These are phyloP conservation scores for Phytophthora agathidicida DNA, from an alignment of 352 stramenopile genomes.

Conservation along the genomic window DNA sequence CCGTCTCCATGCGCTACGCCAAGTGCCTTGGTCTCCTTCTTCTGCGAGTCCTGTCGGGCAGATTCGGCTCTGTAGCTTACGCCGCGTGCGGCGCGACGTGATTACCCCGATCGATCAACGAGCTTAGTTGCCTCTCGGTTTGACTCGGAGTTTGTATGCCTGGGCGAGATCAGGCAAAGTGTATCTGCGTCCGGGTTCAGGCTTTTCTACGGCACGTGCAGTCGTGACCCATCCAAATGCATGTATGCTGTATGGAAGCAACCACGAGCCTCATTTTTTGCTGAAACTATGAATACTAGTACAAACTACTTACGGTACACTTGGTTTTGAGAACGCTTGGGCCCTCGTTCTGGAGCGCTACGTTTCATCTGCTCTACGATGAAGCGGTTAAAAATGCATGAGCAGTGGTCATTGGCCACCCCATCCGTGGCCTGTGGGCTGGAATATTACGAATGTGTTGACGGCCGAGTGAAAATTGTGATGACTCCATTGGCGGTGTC, in stretches of 20 bases:
- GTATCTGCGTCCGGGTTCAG: constrained; percentile 9
- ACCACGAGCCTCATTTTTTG: too few relatives aligned
- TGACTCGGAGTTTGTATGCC: constrained; percentile 28
- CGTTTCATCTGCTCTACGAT: too few relatives aligned
- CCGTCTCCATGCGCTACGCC: constrained; percentile 19
- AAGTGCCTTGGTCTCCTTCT: background rate
- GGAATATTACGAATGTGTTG: too few relatives aligned
- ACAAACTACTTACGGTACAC: too few relatives aligned
- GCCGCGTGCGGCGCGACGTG: background rate
- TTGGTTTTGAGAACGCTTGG: too few relatives aligned
- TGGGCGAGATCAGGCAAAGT: constrained; percentile 9
- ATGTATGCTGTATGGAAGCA: background rate
- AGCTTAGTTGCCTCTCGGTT: background rate
- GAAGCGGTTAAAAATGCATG: too few relatives aligned
- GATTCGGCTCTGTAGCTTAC: constrained; percentile 25
- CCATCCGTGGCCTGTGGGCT: too few relatives aligned
- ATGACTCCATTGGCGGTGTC: constrained; percentile 12
- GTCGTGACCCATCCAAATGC: background rate
- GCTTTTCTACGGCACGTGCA: background rate
- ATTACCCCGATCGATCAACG: constrained; percentile 11
- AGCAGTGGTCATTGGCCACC: too few relatives aligned
- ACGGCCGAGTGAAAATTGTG: background rate
- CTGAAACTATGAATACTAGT: too few relatives aligned
- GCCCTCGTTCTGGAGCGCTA: too few relatives aligned
- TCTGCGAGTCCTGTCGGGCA: background rate